A percentile compares a stretch with the other conserved stretches of the same genome.
Evolutionary conservation across 2,329 filamentous ascomycete species (phyloP).

Genomic region (Nectriaceae sp.): DNA sequence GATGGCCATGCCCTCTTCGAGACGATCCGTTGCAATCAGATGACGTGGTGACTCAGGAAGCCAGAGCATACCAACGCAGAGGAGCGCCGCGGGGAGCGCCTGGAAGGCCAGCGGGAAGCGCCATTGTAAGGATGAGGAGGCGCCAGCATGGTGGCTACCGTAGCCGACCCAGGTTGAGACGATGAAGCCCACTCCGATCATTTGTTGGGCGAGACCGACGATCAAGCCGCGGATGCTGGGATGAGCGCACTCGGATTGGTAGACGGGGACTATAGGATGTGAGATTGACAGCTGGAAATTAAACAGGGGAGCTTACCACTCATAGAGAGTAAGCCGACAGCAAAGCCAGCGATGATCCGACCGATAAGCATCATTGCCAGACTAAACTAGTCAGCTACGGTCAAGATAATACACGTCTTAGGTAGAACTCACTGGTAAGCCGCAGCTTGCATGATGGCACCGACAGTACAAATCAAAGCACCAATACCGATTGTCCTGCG

Average conservation of each 20-base stretch:
- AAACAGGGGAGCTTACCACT: too few relatives aligned
- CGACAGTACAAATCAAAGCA: constrained; percentile 52
- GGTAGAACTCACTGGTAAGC: constrained; percentile 38
- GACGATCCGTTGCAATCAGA: constrained; percentile 36
- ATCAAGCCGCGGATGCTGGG: constrained; percentile 38
- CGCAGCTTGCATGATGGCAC: constrained; percentile 53
- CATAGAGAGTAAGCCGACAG: constrained; percentile 39
- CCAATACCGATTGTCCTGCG: constrained; percentile 56
- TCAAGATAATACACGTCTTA: constrained; percentile 44
- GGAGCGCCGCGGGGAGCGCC: constrained; percentile 21
- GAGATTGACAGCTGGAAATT: constrained; percentile 47
- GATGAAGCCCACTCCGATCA: constrained; percentile 57
- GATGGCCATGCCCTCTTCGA: constrained; percentile 43
- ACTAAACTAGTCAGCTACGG: constrained; percentile 43
- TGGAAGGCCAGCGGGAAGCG: constrained; percentile 27
- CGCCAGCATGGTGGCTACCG: constrained; percentile 29
- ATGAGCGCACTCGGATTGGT: constrained; percentile 26
- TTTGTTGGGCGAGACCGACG: constrained; percentile 56
- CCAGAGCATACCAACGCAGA: constrained; percentile 25
- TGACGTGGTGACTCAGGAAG: constrained; percentile 28
- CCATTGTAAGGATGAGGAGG: constrained; percentile 37
- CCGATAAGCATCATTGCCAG: constrained; percentile 27
- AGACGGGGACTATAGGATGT: constrained; percentile 22
- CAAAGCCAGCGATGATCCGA: constrained; percentile 26
- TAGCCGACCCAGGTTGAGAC: constrained; percentile 47